These are phyloP conservation scores for Colletotrichum falcatum DNA, from an alignment of 2,329 filamentous ascomycete species.

Conservation along the genomic window DNA sequence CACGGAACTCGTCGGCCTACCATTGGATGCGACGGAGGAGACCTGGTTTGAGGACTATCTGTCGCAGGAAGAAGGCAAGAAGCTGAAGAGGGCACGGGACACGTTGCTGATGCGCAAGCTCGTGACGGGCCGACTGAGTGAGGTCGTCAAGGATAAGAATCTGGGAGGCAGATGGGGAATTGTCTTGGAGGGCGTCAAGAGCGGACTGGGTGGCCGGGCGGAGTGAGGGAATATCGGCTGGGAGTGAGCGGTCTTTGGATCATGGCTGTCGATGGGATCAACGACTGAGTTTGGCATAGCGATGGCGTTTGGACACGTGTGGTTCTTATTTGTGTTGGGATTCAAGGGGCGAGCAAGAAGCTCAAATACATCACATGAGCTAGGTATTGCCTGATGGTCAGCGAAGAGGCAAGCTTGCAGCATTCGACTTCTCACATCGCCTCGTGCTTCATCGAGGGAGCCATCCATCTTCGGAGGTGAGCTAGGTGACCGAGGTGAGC, in stretches of 20 bases:
- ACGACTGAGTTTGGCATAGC: constrained; percentile 34
- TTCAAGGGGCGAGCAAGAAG: not conserved
- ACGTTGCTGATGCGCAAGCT: constrained; percentile 81
- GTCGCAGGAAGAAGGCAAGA: constrained; percentile 72
- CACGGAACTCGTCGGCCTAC: constrained; percentile 78
- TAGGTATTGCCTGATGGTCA: no score
- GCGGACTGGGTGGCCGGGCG: constrained; percentile 49
- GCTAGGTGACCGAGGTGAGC: not conserved
- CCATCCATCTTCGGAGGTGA: not conserved
- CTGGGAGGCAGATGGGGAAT: constrained; percentile 61
- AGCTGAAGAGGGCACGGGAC: constrained; percentile 74
- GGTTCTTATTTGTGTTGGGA: not conserved
- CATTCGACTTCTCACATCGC: not conserved
- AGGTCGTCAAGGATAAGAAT: constrained; percentile 58
- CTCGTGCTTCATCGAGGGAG: not conserved
- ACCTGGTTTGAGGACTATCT: constrained; percentile 79
- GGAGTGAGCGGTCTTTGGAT: no score
- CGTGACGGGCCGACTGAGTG: constrained; percentile 70
- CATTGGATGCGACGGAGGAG: constrained; percentile 78
- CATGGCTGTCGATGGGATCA: not conserved
- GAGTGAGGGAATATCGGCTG: constrained; percentile 1
- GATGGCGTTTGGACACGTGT: constrained; percentile 33
- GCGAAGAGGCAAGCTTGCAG: not conserved
- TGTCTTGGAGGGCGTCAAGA: constrained; percentile 64
- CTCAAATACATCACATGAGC: not conserved